phyloP scores from a whole-genome alignment of 768 basidiomycete species.

The Tricholoma sp. region DNA sequence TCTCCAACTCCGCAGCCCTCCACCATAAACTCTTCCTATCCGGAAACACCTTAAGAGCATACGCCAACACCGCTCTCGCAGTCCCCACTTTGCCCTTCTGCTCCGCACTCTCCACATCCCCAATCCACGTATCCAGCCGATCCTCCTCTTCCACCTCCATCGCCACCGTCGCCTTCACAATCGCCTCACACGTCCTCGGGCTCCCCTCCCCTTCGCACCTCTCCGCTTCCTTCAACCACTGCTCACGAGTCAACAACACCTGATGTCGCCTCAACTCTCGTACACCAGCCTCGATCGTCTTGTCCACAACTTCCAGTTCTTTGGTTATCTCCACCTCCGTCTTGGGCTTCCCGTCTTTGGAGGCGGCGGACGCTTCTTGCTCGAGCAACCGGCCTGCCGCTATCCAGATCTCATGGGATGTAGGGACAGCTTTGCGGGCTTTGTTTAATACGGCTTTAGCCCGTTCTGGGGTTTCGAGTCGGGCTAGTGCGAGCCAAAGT shows the following conservation, averaged over 20 bases:
- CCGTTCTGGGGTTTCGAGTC: slow-evolving; percentile 86
- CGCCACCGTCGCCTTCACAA: slow-evolving; percentile 88
- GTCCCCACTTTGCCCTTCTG: slow-evolving; percentile 71
- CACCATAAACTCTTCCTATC: slow-evolving; percentile 85
- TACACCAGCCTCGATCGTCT: slow-evolving; percentile 84
- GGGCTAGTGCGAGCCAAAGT: slow-evolving; percentile 97
- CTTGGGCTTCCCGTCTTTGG: slow-evolving; percentile 35
- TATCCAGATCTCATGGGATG: slow-evolving; percentile 98
- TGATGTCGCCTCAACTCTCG: slow-evolving; percentile 74
- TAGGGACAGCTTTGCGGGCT: slow-evolving; percentile 90
- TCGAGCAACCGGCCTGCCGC: slow-evolving; percentile 91
- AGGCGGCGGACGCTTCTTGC: slow-evolving; percentile 56
- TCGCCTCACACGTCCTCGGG: slow-evolving; percentile 85
- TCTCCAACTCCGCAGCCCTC: slow-evolving; percentile 89
- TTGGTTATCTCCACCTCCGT: slow-evolving; percentile 48
- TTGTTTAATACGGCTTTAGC: slow-evolving; percentile 94
- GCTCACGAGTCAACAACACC: slow-evolving; percentile 83
- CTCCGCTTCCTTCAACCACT: slow-evolving; percentile 96
- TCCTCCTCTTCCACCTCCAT: slow-evolving; percentile 98
- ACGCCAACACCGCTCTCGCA: slow-evolving; percentile 84
- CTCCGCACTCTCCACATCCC: slow-evolving; percentile 85
- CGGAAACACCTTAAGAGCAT: slow-evolving; percentile 88
- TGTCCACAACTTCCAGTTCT: slow-evolving; percentile 74
- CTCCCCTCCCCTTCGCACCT: slow-evolving; percentile 83
- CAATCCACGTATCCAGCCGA: slow-evolving; percentile 80